Evolutionary conservation across 2,329 filamentous ascomycete species (phyloP), one percentile per base, ranked within the genome.

Genomic region (Westerdykella ornata): DNA sequence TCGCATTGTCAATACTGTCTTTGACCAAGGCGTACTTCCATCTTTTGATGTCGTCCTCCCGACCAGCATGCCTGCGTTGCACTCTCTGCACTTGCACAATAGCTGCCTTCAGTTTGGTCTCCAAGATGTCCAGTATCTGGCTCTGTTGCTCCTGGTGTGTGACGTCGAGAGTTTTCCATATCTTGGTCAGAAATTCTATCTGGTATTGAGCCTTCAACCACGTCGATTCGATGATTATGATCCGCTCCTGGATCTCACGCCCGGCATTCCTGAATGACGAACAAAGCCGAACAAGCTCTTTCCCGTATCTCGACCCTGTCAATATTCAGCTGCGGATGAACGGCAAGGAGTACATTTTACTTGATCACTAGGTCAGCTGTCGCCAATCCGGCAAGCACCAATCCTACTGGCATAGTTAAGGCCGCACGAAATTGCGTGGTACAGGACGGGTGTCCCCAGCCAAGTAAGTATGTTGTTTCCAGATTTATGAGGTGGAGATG

Each of bases 81-180:
- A 45, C 34, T 9, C 45, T 38, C n/a, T 37, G 31, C n/a, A 43
- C 30, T 16, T 45, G 34, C 8, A 29, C 31, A 17, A 35, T 38
- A 11, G 45, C 42, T n/a, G 22, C 22, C 20, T 39, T 26, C 20
- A 48, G 38, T 28, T 43, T 48, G 12, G 29, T 32, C n/a, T 19
- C 22, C 17, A 48, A 29, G 1, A 35, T 35, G 7, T 38, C 26
- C 5, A 48, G 37, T 11, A 35, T 35, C 4, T 39, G 19, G 30
- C 13, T 36, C 28, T 43, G 40, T 13, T 38, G 34, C 7, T 34
- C 26, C 19, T 38, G 35, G 19, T 37, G 43, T 5, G 33, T 29
- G 9, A 14, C 39, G 22, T 48, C 45, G 8, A 47, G 38, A 14
- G 19, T 41, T 3, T 43, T 12, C 33, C 38, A 41, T 15, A 47